These are phyloP conservation scores for Zygosaccharomyces rouxii DNA, from an alignment of 805 yeast species.

Conservation along the genomic window DNA sequence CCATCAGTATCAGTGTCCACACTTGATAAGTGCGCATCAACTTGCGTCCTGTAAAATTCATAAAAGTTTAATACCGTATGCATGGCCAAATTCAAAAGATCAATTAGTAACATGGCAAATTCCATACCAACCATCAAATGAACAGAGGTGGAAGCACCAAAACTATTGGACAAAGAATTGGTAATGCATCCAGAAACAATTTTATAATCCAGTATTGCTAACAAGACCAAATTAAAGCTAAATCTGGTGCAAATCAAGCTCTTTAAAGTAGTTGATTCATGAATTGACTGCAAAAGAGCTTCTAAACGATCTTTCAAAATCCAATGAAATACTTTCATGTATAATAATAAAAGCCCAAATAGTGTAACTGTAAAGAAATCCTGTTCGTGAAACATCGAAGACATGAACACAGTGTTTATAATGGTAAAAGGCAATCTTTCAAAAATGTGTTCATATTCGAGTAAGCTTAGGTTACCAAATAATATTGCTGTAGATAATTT, in stretches of 20 bases:
- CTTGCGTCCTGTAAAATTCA: conserved; percentile 41
- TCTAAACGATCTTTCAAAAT: conserved; percentile 50
- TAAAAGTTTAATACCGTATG: conserved; percentile 39
- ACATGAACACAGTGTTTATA: conserved; percentile 56
- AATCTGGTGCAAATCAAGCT: conserved; percentile 36
- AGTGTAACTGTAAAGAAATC: conserved; percentile 42
- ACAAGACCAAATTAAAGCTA: conserved; percentile 41
- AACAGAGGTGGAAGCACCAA: conserved; percentile 42
- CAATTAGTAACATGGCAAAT: conserved; percentile 59
- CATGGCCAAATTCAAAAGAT: conserved; percentile 36
- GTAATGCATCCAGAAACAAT: conserved; percentile 55
- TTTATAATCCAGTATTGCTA: conserved; percentile 48
- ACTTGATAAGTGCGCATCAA: background rate
- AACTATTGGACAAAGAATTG: conserved; percentile 37
- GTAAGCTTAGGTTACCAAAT: conserved; percentile 70
- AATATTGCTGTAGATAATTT: conserved; percentile 48
- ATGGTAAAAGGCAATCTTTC: conserved; percentile 63
- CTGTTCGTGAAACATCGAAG: conserved; percentile 49
- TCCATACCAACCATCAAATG: conserved; percentile 72
- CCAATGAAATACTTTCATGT: conserved; percentile 73
- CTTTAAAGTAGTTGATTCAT: conserved; percentile 32
- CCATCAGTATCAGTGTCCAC: background rate
- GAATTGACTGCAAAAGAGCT: conserved; percentile 42
- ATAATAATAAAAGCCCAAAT: conserved; percentile 41
- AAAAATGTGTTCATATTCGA: conserved; percentile 71